Percentiles rank a stretch among this genome's conserved stretches.
Conservation (phyloP, 306 rosid species). For the Corylus avellana region DNA sequence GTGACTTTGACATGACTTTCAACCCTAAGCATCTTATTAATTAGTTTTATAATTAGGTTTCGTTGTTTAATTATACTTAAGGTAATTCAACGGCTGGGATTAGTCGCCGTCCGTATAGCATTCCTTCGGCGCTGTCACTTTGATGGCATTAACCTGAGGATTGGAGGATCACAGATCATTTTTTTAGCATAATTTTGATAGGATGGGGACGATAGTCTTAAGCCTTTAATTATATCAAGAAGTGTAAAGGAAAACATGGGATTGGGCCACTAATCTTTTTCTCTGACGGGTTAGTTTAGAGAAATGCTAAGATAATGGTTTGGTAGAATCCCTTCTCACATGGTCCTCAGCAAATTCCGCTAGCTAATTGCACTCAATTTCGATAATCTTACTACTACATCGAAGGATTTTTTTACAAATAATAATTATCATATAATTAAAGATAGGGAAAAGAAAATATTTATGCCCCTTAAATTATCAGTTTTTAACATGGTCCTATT, state of each 20-base stretch:
- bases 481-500: too few species aligned
- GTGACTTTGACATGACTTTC: conserved; percentile 15
- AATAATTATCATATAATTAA: neutral
- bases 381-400: neutral
- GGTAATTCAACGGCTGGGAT: conserved; percentile 20
- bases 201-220: neutral
- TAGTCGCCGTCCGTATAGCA: neutral
- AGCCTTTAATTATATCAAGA: neutral
- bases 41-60: conserved; percentile 24
- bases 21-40: conserved; percentile 29
- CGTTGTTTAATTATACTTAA: conserved; percentile 4
- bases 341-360: neutral
- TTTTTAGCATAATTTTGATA: neutral
- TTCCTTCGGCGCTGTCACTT: conserved; percentile 15
- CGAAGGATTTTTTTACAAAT: conserved; percentile 6
- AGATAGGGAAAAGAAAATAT: too few species aligned
- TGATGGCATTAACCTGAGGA: conserved; percentile 19
- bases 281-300: conserved; percentile 2
- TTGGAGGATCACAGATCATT: neutral
- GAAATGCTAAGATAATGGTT: conserved; percentile 12
- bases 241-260: neutral
- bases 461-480: too few species aligned
- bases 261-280: conserved; percentile 1
- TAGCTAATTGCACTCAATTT: too few species aligned
- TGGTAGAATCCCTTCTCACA: conserved; percentile 10